phyloP scores from a whole-genome alignment of 139 green algal genomes.

The Coelastrella sp. region DNA sequence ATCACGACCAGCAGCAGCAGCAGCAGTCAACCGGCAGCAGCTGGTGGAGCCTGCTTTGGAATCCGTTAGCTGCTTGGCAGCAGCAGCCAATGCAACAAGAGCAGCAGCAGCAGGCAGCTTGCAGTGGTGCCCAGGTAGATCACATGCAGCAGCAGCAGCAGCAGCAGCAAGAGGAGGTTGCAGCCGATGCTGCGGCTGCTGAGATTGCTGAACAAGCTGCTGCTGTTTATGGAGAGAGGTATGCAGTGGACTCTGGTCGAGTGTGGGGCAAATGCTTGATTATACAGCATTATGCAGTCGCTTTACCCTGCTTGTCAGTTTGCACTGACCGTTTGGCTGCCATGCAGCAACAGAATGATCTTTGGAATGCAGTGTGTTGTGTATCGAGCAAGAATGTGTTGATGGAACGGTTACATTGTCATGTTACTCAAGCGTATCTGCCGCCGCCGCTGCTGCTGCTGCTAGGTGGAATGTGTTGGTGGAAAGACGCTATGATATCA shows the following conservation, averaged over 20 bases:
- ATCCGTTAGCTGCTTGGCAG: not conserved
- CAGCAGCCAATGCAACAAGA: constrained; percentile 29
- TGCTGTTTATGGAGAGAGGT: constrained; percentile 43
- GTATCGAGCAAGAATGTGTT: too few species aligned
- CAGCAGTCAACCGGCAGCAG: constrained; percentile 1
- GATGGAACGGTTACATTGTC: too few species aligned
- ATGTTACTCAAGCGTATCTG: too few species aligned
- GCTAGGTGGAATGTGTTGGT: too few species aligned
- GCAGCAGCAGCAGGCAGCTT: not conserved
- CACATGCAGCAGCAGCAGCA: not conserved
- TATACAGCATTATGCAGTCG: too few species aligned
- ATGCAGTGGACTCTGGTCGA: not conserved
- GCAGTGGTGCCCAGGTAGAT: not conserved
- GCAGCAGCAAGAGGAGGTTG: not conserved
- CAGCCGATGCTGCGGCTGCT: not conserved
- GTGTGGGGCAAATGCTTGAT: not conserved
- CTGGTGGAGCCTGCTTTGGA: constrained; percentile 4
- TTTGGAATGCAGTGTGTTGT: too few species aligned
- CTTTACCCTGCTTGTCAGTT: too few species aligned
- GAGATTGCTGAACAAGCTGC: not conserved
- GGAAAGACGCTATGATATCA: too few species aligned
- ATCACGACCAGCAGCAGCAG: constrained; percentile 28
- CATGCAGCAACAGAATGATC: too few species aligned
- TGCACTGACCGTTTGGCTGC: too few species aligned
- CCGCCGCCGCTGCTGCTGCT: too few species aligned